Percentiles rank a stretch among this genome's conserved stretches.
These are phyloP conservation scores for Daldinia grandis DNA, from an alignment of 495 filamentous ascomycete species.

Conservation along the genomic window DNA sequence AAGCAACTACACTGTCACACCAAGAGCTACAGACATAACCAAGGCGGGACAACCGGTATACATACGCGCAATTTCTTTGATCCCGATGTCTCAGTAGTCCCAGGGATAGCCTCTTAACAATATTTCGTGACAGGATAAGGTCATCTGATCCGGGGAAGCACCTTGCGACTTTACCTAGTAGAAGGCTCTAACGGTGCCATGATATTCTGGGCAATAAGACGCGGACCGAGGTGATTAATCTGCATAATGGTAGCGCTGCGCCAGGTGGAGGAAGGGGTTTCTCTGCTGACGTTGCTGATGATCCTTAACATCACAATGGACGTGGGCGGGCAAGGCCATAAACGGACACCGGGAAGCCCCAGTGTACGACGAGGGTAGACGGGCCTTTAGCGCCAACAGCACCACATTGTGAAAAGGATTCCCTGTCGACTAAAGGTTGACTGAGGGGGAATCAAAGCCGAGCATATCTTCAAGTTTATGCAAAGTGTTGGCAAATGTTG, in stretches of 20 bases:
- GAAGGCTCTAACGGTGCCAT: constrained; percentile 7
- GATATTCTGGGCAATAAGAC: constrained; percentile 12
- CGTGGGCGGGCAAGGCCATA: constrained; percentile 9
- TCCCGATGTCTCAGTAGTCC: neutral
- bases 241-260: constrained; percentile 6
- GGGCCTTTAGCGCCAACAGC: constrained; percentile 9
- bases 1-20: neutral
- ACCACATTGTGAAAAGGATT: constrained; percentile 7
- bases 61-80: neutral
- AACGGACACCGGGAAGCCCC: constrained; percentile 19
- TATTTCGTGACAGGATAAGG: neutral
- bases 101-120: constrained; percentile 1
- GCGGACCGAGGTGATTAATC: constrained; percentile 20
- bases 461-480: neutral
- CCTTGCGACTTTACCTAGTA: constrained; percentile 23
- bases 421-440: constrained; percentile 1
- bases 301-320: constrained; percentile 19
- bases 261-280: constrained; percentile 6
- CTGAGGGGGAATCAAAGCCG: neutral
- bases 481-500: neutral
- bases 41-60: neutral
- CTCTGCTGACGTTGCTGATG: constrained; percentile 20
- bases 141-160: constrained; percentile 24
- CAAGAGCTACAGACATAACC: neutral
- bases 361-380: constrained; percentile 6